Evolutionary conservation across 306 rosid species (phyloP).

Genomic region (Rosa multiflora): DNA sequence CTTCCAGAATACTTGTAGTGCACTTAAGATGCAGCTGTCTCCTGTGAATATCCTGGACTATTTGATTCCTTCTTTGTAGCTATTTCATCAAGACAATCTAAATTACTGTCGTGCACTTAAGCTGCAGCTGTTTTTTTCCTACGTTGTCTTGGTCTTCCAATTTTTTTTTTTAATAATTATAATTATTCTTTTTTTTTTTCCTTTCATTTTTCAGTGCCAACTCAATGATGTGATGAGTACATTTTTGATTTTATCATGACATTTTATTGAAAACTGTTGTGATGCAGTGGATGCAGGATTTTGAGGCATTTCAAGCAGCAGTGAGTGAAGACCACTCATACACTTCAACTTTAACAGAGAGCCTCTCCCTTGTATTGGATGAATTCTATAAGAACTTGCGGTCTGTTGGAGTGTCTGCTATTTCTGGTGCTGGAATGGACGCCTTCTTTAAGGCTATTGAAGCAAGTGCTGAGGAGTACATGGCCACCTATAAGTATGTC

Average conservation of each 20-base stretch:
- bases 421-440: constrained; percentile 75
- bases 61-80: background rate
- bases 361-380: constrained; percentile 73
- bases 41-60: background rate
- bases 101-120: background rate
- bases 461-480: constrained; percentile 70
- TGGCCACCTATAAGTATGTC: constrained; percentile 68
- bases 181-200: too few species aligned
- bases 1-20: background rate
- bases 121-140: background rate
- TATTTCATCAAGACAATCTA: background rate
- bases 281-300: constrained; percentile 89
- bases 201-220: background rate
- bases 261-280: constrained; percentile 21
- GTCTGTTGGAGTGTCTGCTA: constrained; percentile 81
- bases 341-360: constrained; percentile 57
- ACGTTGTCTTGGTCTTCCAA: too few species aligned
- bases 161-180: too few species aligned
- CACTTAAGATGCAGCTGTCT: background rate
- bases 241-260: constrained; percentile 12
- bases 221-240: background rate
- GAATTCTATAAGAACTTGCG: constrained; percentile 80
- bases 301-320: constrained; percentile 77
- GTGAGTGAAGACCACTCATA: constrained; percentile 56
- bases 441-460: constrained; percentile 71